Base-by-base conservation (phyloP, 208 protist genomes). In the Tritrichomonas foetus region DNA sequence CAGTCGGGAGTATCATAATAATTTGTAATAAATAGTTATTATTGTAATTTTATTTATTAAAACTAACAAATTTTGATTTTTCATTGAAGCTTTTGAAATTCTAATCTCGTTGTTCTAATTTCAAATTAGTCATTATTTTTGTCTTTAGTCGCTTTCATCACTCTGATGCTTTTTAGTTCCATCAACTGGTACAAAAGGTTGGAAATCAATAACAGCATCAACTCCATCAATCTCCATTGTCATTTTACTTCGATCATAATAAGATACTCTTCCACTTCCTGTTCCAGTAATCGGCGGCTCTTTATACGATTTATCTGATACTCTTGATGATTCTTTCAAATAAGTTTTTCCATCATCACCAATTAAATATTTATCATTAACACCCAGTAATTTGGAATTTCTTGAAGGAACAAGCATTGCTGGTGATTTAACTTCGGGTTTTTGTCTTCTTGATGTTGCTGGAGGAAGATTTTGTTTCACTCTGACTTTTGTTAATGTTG, bases 341-440 rank as follows among this genome's bases (percentile, higher is more conserved):
- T 89, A 89, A 14, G 47, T 89, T 50, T 89, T 89, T 39, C 78
- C 78, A 89, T 89, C 78, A 89, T 89, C 78, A 30, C 78, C 78
- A 1, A 89, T 57, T 20, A 49, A 44, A 16, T 39, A 89, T 39
- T 89, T 89, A 39, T 89, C 78, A 50, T 89, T 89, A n/a, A 89
- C 78, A 2, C 78, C 78, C 1, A 89, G 22, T 22, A 89, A 33
- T 50, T 89, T 89, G 2, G 78, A 50, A 61, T 89, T 89, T 57
- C 78, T 20, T 22, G 78, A 13, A 27, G 78, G 78, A 61, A 89
- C 78, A 61, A 89, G 47, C 8, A 27, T 44, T 16, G 47, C 1
- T 30, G 47, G 47, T 39, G 14, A 16, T 57, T 89, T 89, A 8
- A 89, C 0, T 30, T 89, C 78, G 13, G 78, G 22, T 57, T 44